Conservation (phyloP, 2,329 filamentous ascomycete genomes). For the Trichoderma sp. region DNA sequence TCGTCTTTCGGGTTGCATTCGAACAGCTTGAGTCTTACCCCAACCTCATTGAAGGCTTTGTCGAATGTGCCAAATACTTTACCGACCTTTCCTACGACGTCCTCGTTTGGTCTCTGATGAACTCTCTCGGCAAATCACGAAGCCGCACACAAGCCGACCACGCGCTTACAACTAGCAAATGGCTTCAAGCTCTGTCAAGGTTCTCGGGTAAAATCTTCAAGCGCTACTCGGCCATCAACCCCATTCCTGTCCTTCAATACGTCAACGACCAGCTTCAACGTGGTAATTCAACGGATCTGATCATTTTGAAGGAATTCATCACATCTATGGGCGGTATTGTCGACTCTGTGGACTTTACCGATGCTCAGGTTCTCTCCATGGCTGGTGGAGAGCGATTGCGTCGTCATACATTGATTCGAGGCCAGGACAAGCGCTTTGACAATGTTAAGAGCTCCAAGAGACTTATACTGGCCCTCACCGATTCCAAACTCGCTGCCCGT, state of each 20-base stretch:
- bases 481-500: conserved; percentile 77
- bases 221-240: conserved; percentile 81
- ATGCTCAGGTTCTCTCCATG: conserved; percentile 84
- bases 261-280: conserved; percentile 80
- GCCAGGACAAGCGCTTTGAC: conserved; percentile 81
- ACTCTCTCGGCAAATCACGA: conserved; percentile 65
- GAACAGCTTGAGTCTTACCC: conserved; percentile 91
- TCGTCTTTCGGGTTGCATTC: conserved; percentile 88
- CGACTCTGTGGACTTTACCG: conserved; percentile 83
- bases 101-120: conserved; percentile 89
- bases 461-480: conserved; percentile 76
- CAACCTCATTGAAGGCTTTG: conserved; percentile 92
- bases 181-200: conserved; percentile 86
- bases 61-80: conserved; percentile 93
- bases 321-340: conserved; percentile 93
- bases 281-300: conserved; percentile 86
- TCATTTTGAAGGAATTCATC: conserved; percentile 88
- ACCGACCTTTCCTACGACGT: conserved; percentile 92
- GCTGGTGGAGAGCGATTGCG: conserved; percentile 81
- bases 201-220: conserved; percentile 91
- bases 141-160: conserved; percentile 66
- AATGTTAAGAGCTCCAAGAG: conserved; percentile 75
- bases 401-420: conserved; percentile 75
- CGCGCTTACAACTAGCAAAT: conserved; percentile 78
- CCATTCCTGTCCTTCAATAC: conserved; percentile 85